Percentiles rank a stretch among this genome's conserved stretches.
phyloP scores from a whole-genome alignment of 495 filamentous ascomycete species.

The Penicillium soppii region DNA sequence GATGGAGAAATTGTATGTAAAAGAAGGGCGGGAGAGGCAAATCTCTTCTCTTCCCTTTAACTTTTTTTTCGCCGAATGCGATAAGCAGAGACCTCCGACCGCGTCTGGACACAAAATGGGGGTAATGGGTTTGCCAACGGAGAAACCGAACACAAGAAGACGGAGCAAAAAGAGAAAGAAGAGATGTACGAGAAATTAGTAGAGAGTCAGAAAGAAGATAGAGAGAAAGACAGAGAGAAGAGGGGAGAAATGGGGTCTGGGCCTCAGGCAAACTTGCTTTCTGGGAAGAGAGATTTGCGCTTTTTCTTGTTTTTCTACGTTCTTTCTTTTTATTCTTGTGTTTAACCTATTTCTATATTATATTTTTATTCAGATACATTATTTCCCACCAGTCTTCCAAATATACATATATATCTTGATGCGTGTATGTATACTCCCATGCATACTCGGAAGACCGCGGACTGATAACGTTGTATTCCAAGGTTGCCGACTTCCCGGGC shows the following conservation, averaged over 20 bases:
- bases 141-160: neutral
- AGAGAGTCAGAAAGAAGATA: conserved; percentile 9
- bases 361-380: too few relatives aligned
- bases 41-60: conserved; percentile 23
- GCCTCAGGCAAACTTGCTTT: conserved; percentile 6
- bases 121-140: neutral
- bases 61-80: conserved; percentile 26
- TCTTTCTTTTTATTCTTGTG: neutral
- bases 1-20: neutral
- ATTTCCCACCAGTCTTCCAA: too few relatives aligned
- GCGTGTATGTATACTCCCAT: neutral
- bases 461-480: conserved; percentile 13
- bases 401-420: too few relatives aligned
- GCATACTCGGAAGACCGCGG: conserved; percentile 18
- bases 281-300: neutral
- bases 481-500: conserved; percentile 28
- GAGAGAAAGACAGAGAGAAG: conserved; percentile 10
- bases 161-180: neutral
- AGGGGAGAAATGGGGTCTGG: conserved; percentile 8
- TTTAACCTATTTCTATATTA: neutral
- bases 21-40: conserved; percentile 28
- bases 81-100: conserved; percentile 17
- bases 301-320: neutral
- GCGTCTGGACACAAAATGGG: conserved; percentile 1
- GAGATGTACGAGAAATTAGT: neutral